Conservation (phyloP, 495 filamentous ascomycete genomes). For the Haplographium delicatum region DNA sequence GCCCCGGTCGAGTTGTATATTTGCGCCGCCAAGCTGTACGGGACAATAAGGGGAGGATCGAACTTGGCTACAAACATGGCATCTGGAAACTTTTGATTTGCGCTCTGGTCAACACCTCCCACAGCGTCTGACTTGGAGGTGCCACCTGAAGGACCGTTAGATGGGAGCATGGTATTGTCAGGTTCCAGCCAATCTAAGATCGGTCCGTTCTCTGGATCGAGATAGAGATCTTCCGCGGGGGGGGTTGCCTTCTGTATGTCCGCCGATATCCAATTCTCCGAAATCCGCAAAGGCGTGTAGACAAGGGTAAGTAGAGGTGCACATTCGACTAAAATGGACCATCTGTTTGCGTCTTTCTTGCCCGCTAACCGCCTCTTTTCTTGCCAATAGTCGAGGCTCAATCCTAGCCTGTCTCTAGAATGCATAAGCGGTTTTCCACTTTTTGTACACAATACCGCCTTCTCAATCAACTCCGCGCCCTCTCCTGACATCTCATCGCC, state of each 20-base stretch:
- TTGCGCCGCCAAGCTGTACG: constrained; percentile 58
- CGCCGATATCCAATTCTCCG: constrained; percentile 60
- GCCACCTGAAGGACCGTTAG: too few species aligned
- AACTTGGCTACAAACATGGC: constrained; percentile 79
- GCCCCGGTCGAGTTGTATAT: constrained; percentile 62
- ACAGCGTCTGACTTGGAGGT: constrained; percentile 31
- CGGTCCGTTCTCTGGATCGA: constrained; percentile 33
- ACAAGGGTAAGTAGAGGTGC: constrained; percentile 42
- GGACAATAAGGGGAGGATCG: constrained; percentile 76
- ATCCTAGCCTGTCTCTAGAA: constrained; percentile 60
- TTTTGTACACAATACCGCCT: constrained; percentile 55
- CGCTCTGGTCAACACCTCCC: constrained; percentile 24
- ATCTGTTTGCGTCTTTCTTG: constrained; percentile 43
- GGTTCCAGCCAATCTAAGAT: constrained; percentile 66
- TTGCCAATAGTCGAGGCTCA: constrained; percentile 81
- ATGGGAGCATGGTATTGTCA: constrained; percentile 38
- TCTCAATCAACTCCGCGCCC: constrained; percentile 45
- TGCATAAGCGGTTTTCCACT: constrained; percentile 81
- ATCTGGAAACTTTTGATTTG: constrained; percentile 51
- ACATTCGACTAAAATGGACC: constrained; percentile 61
- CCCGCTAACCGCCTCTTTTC: constrained; percentile 23
- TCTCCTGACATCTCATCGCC: constrained; percentile 41
- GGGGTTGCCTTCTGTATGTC: constrained; percentile 47
- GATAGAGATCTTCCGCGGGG: constrained; percentile 35
- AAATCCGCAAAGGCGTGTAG: constrained; percentile 47